phyloP scores from a whole-genome alignment of 1,284 basidiomycete species.

The Cerrena zonata region DNA sequence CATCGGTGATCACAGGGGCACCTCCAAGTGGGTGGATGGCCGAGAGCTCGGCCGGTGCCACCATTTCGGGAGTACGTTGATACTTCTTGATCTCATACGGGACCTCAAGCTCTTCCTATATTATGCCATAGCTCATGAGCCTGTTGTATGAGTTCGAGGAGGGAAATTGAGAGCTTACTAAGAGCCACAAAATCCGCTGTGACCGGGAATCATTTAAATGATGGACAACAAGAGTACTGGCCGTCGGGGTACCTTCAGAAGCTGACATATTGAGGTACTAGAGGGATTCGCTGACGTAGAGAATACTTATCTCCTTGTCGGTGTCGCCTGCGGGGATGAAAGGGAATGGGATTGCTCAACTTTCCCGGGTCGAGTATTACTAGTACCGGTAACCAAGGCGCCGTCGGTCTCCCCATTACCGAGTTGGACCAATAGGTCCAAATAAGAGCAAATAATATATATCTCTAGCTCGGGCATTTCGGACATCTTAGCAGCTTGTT shows the following conservation, averaged over 20 bases:
- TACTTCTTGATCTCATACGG: constrained; percentile 46
- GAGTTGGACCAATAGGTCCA: constrained; percentile 12
- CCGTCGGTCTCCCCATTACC: no score
- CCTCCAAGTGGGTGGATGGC: constrained; percentile 28
- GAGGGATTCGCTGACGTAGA: no score
- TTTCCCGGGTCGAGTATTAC: no score
- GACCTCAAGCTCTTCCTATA: constrained; percentile 45
- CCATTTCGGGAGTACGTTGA: constrained; percentile 30
- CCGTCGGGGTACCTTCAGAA: not conserved
- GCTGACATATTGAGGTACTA: no score
- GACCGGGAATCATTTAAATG: constrained; percentile 49
- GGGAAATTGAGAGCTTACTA: constrained; percentile 30
- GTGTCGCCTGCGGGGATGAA: no score
- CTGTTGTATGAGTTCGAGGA: not conserved
- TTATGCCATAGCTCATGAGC: not conserved
- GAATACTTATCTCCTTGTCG: no score
- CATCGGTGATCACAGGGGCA: constrained; percentile 32
- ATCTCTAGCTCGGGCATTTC: not conserved
- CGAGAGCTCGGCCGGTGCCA: constrained; percentile 35
- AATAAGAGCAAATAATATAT: constrained; percentile 9
- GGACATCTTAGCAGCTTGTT: no score
- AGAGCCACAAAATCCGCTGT: constrained; percentile 49
- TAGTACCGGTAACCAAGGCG: no score
- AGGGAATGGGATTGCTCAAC: no score
- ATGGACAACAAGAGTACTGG: constrained; percentile 33